Conservation (phyloP, 2,329 filamentous ascomycete species). For the Calonectria ilicicola region DNA sequence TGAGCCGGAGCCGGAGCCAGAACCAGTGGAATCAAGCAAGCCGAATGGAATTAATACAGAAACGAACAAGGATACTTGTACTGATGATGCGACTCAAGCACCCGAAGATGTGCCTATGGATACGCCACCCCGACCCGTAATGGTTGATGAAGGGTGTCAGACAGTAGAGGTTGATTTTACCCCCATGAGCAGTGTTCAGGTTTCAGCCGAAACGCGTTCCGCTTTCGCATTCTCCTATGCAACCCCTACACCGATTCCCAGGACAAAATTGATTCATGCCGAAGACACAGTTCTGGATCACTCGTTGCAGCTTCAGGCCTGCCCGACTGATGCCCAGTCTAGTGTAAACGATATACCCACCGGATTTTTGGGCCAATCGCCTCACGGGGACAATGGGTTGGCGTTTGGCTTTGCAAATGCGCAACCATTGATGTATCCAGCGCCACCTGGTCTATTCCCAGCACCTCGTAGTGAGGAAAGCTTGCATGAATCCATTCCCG, state of each 20-base stretch:
- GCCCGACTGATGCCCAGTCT: constrained; percentile 14
- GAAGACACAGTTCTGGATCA: constrained; percentile 21
- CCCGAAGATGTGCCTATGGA: constrained; percentile 23
- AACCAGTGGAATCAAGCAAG: constrained; percentile 37
- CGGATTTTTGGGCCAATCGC: constrained; percentile 26
- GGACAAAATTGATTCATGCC: constrained; percentile 31
- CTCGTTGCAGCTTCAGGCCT: constrained; percentile 24
- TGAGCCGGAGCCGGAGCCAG: constrained; percentile 25
- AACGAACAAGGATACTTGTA: constrained; percentile 22
- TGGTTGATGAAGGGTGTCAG: constrained; percentile 53
- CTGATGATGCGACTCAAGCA: constrained; percentile 17
- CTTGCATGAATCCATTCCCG: constrained; percentile 16
- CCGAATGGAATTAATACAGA: constrained; percentile 25
- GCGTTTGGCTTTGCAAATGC: constrained; percentile 32
- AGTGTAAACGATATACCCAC: constrained; percentile 12
- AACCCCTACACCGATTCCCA: constrained; percentile 39
- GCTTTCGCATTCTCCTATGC: constrained; percentile 38
- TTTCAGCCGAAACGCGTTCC: constrained; percentile 43
- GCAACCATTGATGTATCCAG: constrained; percentile 33
- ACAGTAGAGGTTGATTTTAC: constrained; percentile 46
- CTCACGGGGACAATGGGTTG: constrained; percentile 25
- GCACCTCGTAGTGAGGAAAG: constrained; percentile 8
- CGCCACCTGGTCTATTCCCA: constrained; percentile 27
- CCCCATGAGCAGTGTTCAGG: constrained; percentile 42
- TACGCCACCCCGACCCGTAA: constrained; percentile 40